Percentiles rank a stretch among this genome's conserved stretches.
phyloP scores from a whole-genome alignment of 2,329 filamentous ascomycete genomes.

The Colletotrichum navitas region DNA sequence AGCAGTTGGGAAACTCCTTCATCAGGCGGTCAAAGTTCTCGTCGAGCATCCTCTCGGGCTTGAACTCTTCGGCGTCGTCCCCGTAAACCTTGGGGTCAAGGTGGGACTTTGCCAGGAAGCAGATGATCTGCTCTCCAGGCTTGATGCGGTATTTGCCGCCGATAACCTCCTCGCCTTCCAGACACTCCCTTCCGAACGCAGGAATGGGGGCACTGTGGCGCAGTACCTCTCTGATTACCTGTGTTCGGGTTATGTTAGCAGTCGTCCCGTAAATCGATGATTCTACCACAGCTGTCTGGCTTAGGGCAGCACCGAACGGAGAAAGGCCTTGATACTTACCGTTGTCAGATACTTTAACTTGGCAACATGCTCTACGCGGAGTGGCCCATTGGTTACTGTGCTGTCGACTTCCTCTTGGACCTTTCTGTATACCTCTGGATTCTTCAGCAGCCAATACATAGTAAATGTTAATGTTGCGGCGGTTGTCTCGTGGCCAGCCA shows the following conservation, averaged over 20 bases:
- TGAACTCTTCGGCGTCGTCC: conserved; percentile 68
- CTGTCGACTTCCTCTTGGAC: conserved; percentile 77
- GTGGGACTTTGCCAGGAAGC: conserved; percentile 63
- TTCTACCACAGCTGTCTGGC: not conserved
- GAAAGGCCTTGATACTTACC: conserved; percentile 41
- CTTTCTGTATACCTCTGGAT: conserved; percentile 69
- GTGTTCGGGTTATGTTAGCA: not conserved
- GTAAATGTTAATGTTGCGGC: conserved; percentile 75
- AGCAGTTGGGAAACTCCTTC: conserved; percentile 50
- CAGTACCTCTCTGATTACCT: conserved; percentile 67
- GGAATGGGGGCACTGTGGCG: conserved; percentile 48
- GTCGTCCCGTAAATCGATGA: not conserved
- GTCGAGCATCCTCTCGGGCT: conserved; percentile 72
- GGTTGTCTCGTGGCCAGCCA: conserved; percentile 78
- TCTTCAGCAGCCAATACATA: conserved; percentile 74
- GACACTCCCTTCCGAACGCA: conserved; percentile 47
- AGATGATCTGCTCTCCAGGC: conserved; percentile 58
- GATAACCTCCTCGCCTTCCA: conserved; percentile 59
- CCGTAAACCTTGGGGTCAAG: conserved; percentile 69
- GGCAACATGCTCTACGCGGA: conserved; percentile 69
- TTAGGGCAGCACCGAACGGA: accelerated
- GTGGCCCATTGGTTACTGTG: conserved; percentile 69
- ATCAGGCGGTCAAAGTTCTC: conserved; percentile 58
- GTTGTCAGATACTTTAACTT: conserved; percentile 75
- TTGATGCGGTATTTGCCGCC: conserved; percentile 67